A percentile compares a stretch with the other conserved stretches of the same genome.
phyloP scores from a whole-genome alignment of 2,329 filamentous ascomycete species.

The Penicillium sp. region DNA sequence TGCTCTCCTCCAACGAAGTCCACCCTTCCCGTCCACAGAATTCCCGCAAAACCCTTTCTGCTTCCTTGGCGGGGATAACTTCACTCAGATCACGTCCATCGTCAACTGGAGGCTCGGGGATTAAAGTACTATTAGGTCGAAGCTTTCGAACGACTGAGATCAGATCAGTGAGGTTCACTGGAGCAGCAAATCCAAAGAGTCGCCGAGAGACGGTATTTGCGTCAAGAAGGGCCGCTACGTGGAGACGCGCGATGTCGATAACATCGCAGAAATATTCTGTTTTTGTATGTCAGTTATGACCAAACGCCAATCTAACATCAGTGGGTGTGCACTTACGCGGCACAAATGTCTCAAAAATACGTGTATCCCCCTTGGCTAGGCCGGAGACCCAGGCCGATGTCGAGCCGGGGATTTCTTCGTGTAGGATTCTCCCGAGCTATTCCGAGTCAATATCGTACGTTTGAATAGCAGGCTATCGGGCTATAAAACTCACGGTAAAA shows the following conservation, averaged over 20 bases:
- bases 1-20: constrained; percentile 29
- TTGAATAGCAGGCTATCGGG: not conserved
- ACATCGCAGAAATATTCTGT: constrained; percentile 22
- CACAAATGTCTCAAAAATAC: not conserved
- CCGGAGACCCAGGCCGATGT: constrained; percentile 11
- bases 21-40: constrained; percentile 30
- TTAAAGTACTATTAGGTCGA: constrained; percentile 38
- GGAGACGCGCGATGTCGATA: constrained; percentile 28
- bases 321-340: not conserved
- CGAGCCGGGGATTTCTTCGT: constrained; percentile 27
- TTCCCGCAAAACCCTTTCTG: constrained; percentile 28
- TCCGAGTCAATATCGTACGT: not conserved
- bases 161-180: constrained; percentile 7
- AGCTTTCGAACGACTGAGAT: constrained; percentile 32
- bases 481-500: constrained; percentile 40
- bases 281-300: not conserved
- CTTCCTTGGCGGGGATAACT: constrained; percentile 23
- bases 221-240: constrained; percentile 4
- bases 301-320: not conserved
- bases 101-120: constrained; percentile 29
- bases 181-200: constrained; percentile 8
- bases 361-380: constrained; percentile 8
- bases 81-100: constrained; percentile 25
- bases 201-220: constrained; percentile 4
- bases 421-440: constrained; percentile 35